These are phyloP conservation scores for Pelargonium fulgidum DNA, from an alignment of 441 rosid genomes.

Conservation along the genomic window DNA sequence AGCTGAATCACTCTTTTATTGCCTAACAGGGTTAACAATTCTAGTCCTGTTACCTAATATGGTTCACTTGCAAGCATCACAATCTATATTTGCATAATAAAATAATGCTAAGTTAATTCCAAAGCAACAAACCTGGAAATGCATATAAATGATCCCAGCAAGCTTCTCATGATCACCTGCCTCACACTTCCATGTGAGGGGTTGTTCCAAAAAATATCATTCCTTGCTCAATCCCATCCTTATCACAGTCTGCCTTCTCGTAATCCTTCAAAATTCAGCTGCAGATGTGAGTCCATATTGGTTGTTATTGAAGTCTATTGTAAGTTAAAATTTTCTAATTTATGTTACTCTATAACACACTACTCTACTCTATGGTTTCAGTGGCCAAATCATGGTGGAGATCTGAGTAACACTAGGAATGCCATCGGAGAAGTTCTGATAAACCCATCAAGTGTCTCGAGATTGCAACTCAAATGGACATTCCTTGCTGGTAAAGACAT, in stretches of 20 bases:
- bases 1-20: neutral
- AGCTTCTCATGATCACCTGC: neutral
- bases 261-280: constrained; percentile 8
- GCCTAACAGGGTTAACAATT: neutral
- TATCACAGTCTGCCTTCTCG: constrained; percentile 12
- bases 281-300: no score
- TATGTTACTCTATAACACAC: neutral
- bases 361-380: constrained; percentile 16
- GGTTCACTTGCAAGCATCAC: neutral
- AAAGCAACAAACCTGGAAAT: neutral
- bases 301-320: no score
- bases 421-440: constrained; percentile 28
- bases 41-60: neutral
- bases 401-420: constrained; percentile 27
- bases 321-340: no score
- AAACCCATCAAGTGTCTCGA: constrained; percentile 22
- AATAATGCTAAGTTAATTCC: neutral
- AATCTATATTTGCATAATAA: neutral
- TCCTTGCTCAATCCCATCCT: neutral
- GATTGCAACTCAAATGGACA: constrained; percentile 31
- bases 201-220: neutral
- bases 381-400: constrained; percentile 42
- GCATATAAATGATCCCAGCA: neutral
- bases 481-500: constrained; percentile 43
- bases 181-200: neutral